Conservation (phyloP, 805 yeast species). For the Cyberlindnera amylophila region DNA sequence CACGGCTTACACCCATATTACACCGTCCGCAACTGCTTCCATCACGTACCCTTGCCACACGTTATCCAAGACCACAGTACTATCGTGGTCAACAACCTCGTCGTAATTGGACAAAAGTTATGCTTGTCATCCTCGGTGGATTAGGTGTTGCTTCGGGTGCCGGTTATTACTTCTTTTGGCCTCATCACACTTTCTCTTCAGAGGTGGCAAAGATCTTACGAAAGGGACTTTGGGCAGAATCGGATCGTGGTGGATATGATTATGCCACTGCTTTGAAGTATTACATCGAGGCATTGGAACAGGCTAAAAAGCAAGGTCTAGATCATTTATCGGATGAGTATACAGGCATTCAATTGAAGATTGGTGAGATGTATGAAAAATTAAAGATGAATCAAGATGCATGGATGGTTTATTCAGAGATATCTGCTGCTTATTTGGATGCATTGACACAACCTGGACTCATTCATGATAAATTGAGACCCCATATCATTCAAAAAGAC, state of each 20-base stretch:
- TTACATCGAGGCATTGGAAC: constrained; percentile 71
- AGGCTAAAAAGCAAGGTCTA: constrained; percentile 53
- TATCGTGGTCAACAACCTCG: constrained; percentile 13
- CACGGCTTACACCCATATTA: too few relatives aligned
- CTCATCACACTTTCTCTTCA: constrained; percentile 63
- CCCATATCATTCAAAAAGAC: constrained; percentile 65
- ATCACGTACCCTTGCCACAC: constrained; percentile 11
- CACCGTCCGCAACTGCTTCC: background rate
- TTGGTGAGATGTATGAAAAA: constrained; percentile 83
- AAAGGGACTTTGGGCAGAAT: constrained; percentile 80
- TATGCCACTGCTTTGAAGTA: constrained; percentile 63
- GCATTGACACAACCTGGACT: constrained; percentile 42
- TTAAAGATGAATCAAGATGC: constrained; percentile 63
- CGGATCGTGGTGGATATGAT: constrained; percentile 53
- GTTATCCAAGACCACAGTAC: constrained; percentile 10
- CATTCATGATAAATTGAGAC: constrained; percentile 34
- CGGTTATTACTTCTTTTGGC: constrained; percentile 50
- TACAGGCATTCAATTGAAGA: constrained; percentile 84
- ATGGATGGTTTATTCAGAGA: constrained; percentile 59
- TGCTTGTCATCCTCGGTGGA: constrained; percentile 23
- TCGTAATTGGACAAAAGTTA: constrained; percentile 18
- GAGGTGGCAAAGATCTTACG: constrained; percentile 69
- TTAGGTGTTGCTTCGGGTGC: constrained; percentile 26
- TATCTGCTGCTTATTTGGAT: constrained; percentile 55
- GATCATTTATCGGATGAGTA: constrained; percentile 69